Evolutionary conservation across 2,329 filamentous ascomycete genomes (phyloP).

Genomic region (Colletotrichum abscissum): DNA sequence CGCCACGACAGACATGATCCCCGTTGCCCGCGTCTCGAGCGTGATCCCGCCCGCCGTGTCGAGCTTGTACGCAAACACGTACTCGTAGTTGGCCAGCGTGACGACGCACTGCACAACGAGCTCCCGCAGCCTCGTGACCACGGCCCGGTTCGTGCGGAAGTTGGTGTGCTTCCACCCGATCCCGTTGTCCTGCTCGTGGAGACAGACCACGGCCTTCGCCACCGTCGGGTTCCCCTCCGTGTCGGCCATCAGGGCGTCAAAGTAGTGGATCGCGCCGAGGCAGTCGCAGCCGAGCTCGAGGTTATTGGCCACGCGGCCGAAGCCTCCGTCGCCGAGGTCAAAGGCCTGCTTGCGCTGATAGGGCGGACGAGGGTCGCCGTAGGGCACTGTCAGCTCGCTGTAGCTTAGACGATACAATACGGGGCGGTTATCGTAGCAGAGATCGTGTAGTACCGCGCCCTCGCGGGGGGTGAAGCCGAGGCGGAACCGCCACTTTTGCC

Average conservation of each 20-base stretch:
- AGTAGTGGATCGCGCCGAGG: slow-evolving; percentile 73
- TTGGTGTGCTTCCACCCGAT: slow-evolving; percentile 80
- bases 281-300: slow-evolving; percentile 77
- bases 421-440: slow-evolving; percentile 73
- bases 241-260: slow-evolving; percentile 67
- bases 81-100: slow-evolving; percentile 79
- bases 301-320: slow-evolving; percentile 75
- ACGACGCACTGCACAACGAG: slow-evolving; percentile 77
- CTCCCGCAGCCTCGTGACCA: slow-evolving; percentile 69
- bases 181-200: slow-evolving; percentile 78
- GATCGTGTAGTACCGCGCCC: slow-evolving; percentile 76
- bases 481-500: slow-evolving; percentile 78
- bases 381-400: slow-evolving; percentile 78
- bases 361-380: slow-evolving; percentile 72
- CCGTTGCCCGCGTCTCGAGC: slow-evolving; percentile 73
- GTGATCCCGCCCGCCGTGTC: slow-evolving; percentile 71
- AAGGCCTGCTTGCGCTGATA: slow-evolving; percentile 79
- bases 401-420: slow-evolving; percentile 75
- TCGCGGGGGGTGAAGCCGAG: slow-evolving; percentile 78
- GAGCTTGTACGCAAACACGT: slow-evolving; percentile 64
- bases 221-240: slow-evolving; percentile 63
- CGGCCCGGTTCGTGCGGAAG: slow-evolving; percentile 71
- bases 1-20: slow-evolving; percentile 70
- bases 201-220: slow-evolving; percentile 70
- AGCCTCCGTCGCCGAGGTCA: slow-evolving; percentile 77